Percentiles rank a stretch among this genome's conserved stretches.
Conservation (phyloP, 306 rosid genomes). For the Acacia melanoxylon region DNA sequence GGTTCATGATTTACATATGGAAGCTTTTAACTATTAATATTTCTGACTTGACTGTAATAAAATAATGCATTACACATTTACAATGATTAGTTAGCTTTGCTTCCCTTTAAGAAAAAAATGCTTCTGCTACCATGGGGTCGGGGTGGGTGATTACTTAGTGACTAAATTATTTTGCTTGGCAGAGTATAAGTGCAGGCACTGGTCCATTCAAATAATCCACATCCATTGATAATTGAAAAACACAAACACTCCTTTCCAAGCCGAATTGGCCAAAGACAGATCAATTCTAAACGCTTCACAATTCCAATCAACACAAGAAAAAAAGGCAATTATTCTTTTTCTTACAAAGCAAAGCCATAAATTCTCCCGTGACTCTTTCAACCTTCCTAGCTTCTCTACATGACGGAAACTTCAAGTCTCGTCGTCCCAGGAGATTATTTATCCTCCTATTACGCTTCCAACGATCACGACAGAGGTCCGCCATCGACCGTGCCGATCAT, state of each 20-base stretch:
- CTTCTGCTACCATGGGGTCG: neutral
- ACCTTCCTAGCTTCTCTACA: neutral
- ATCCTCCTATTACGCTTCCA: neutral
- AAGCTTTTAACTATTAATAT: neutral
- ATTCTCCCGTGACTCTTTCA: conserved; percentile 29
- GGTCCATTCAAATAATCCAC: neutral
- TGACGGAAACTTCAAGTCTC: neutral
- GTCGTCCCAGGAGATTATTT: conserved; percentile 28
- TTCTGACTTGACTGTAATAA: neutral
- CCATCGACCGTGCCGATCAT: conserved; percentile 29
- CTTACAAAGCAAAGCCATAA: conserved; percentile 32
- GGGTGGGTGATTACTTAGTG: neutral
- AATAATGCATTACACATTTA: no score
- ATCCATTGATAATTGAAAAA: conserved; percentile 24
- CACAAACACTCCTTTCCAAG: conserved; percentile 11
- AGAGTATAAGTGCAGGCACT: neutral
- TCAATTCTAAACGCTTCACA: neutral
- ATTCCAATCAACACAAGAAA: neutral
- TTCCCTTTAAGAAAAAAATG: neutral
- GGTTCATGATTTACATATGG: neutral
- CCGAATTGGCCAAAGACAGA: neutral
- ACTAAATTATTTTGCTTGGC: neutral
- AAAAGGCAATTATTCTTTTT: neutral
- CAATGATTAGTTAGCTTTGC: neutral
- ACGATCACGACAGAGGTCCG: neutral